Evolutionary conservation across 75 land plant genomes (phyloP), one percentile per base, ranked within the genome.

Genomic region (Cryptomeria japonica): DNA sequence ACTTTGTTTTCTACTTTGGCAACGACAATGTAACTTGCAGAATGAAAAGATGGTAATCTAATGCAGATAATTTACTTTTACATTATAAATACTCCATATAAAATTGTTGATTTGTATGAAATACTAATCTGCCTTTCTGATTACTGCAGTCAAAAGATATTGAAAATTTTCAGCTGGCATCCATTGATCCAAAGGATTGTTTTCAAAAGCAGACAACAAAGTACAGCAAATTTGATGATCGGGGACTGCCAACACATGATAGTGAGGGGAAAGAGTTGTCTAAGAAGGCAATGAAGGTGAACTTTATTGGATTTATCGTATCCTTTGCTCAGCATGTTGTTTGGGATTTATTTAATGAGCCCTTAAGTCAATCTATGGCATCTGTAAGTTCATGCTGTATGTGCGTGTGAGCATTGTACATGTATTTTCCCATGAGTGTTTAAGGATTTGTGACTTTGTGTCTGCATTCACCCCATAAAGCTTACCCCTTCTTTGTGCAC

Each of bases 281-380:
- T 13, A 92, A 88, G 82, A 90, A 83, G 56, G 92, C 93, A 15
- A 88, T 80, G 53, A 92, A 92, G 92, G 93, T 92, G 51, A 80
- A 42, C 25, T 42, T 80, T 25, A 80, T 18, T 80, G 49, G 38
- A 37, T 44, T 42, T 10, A 5, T 61, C 25, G 5, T 19, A 75
- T 51, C 32, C 22, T 51, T 49, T 56, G 42, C 25, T 84, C 42
- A 25, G 77, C 38, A 34, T 85, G n/a, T 31, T 58, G 70, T 19
- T 53, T 41, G 70, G 22, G 13, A 51, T 51, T 25, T 41, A 41
- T 41, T 22, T 80, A 8, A 80, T 80, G 83, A n/a, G 6, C n/a
- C 70, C 3, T 70, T 5, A 8, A 70, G n/a, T 41, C 25, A 80
- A 38, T 44, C 0, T 25, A 25, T 80, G 31, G 31, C n/a, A 41